These are phyloP conservation scores for Abortiporus biennis DNA, from an alignment of 1,284 basidiomycete genomes.

Conservation along the genomic window DNA sequence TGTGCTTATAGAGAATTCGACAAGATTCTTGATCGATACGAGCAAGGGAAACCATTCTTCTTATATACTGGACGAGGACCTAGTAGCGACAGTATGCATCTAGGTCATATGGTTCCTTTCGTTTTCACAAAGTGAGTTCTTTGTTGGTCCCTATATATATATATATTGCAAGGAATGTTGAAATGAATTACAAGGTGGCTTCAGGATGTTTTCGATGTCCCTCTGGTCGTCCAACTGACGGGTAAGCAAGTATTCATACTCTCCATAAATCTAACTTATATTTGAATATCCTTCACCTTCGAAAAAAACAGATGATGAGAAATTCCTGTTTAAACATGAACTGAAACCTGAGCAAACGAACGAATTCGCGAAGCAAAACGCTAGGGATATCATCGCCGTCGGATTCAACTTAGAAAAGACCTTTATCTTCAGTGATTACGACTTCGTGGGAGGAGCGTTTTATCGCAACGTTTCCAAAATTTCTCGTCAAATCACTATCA, in stretches of 20 bases:
- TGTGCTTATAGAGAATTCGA: slow-evolving; percentile 73
- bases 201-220: slow-evolving; percentile 94
- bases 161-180: too few species aligned
- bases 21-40: slow-evolving; percentile 91
- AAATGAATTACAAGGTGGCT: too few species aligned
- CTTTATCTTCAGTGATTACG: slow-evolving; percentile 94
- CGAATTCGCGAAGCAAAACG: slow-evolving; percentile 82
- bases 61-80: slow-evolving; percentile 98
- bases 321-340: slow-evolving; percentile 96
- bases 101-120: slow-evolving; percentile 98
- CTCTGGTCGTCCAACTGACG: slow-evolving; percentile 92
- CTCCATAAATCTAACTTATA: background rate
- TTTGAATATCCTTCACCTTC: slow-evolving; percentile 8
- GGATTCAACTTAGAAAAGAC: slow-evolving; percentile 93
- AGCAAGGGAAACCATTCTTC: slow-evolving; percentile 97
- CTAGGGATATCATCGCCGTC: slow-evolving; percentile 94
- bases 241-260: slow-evolving; percentile 35
- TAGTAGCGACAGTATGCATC: slow-evolving; percentile 94
- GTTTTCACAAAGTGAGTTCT: slow-evolving; percentile 86
- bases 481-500: slow-evolving; percentile 89
- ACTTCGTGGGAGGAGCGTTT: slow-evolving; percentile 87
- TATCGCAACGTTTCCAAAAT: slow-evolving; percentile 95
- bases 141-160: background rate
- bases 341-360: slow-evolving; percentile 89
- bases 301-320: slow-evolving; percentile 81